A percentile compares a stretch with the other conserved stretches of the same genome.
phyloP scores from a whole-genome alignment of 306 rosid genomes.

The Prunus mume region DNA sequence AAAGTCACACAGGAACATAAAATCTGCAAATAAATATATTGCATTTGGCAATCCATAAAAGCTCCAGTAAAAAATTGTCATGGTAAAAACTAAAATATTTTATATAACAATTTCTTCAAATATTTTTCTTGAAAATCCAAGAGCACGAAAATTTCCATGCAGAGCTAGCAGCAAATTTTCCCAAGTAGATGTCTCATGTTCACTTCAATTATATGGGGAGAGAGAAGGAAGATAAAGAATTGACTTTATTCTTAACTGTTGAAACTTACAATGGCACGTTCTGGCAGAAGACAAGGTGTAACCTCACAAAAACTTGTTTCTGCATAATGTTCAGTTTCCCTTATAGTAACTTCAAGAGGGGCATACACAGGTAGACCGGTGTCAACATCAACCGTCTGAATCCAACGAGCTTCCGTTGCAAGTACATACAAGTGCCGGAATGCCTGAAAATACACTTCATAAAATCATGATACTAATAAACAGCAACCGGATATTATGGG shows the following conservation, averaged over 20 bases:
- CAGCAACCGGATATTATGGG: slow-evolving; percentile 9
- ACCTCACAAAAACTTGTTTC: slow-evolving; percentile 92
- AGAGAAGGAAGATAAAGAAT: background rate
- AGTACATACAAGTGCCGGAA: slow-evolving; percentile 93
- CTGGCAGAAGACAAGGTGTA: slow-evolving; percentile 96
- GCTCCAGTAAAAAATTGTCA: background rate
- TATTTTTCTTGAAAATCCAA: background rate
- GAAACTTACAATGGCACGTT: slow-evolving; percentile 76
- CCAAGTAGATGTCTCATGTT: background rate
- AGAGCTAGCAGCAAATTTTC: background rate
- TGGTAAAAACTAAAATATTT: background rate
- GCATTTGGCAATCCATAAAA: background rate
- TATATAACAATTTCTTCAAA: background rate
- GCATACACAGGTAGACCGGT: slow-evolving; percentile 92
- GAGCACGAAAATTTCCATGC: background rate
- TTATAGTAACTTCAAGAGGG: slow-evolving; percentile 79
- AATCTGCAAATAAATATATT: background rate
- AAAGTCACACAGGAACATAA: background rate
- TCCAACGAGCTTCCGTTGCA: slow-evolving; percentile 97
- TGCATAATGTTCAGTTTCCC: slow-evolving; percentile 88
- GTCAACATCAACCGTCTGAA: slow-evolving; percentile 97
- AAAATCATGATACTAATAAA: slow-evolving; percentile 10
- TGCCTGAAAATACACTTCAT: slow-evolving; percentile 54
- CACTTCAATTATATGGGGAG: background rate
- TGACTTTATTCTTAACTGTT: slow-evolving; percentile 15